A percentile compares a stretch with the other conserved stretches of the same genome.
These are phyloP conservation scores for Brasenia schreberi DNA, from an alignment of 164 flowering plant genomes.

Conservation along the genomic window DNA sequence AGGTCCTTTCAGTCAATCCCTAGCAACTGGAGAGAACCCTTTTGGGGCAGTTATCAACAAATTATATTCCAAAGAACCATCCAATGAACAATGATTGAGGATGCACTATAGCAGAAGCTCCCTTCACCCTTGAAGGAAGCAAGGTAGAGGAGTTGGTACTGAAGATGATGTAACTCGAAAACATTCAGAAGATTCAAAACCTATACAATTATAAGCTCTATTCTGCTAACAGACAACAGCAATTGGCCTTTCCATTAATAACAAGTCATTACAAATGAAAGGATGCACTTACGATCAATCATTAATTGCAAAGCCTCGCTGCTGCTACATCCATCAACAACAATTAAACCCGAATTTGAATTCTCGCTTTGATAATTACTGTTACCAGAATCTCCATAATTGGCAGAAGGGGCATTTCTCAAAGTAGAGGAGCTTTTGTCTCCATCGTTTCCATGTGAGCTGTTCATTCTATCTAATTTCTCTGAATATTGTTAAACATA, in stretches of 20 bases:
- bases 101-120: not conserved
- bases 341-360: not conserved
- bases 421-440: not conserved
- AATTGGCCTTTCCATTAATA: not conserved
- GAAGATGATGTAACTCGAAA: not conserved
- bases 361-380: not conserved
- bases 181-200: not conserved
- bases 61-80: not conserved
- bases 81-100: not conserved
- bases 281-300: not conserved
- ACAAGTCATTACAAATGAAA: not conserved
- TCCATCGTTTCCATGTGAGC: not conserved
- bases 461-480: not conserved
- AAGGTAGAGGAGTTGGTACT: not conserved
- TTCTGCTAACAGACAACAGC: not conserved
- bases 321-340: slow-evolving; percentile 1
- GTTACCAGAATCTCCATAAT: not conserved
- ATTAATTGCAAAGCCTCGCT: slow-evolving; percentile 1
- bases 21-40: too few species aligned
- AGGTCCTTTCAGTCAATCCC: too few species aligned
- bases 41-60: not conserved
- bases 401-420: not conserved
- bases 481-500: not conserved
- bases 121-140: not conserved
- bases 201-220: not conserved